Percentiles rank a stretch among this genome's conserved stretches.
phyloP scores from a whole-genome alignment of 2,329 filamentous ascomycete species.

The Claviceps maximensis region DNA sequence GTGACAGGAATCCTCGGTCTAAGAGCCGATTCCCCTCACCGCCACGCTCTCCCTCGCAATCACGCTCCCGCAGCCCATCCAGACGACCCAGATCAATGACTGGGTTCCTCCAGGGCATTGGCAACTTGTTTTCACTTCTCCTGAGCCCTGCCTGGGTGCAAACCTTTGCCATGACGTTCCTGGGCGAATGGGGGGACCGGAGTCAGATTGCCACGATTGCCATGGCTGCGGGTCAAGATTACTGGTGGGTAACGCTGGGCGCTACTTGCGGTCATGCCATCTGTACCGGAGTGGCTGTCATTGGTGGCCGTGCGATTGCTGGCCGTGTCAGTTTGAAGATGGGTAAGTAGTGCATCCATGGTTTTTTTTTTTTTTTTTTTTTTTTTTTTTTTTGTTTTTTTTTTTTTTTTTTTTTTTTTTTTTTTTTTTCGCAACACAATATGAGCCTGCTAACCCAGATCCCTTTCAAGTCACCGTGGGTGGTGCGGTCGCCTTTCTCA shows the following conservation, averaged over 20 bases:
- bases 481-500: conserved; percentile 76
- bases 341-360: conserved; percentile 48
- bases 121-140: conserved; percentile 76
- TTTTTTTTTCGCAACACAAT: neutral
- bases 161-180: conserved; percentile 97
- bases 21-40: conserved; percentile 68
- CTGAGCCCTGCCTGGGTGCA: conserved; percentile 96
- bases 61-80: conserved; percentile 48
- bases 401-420: neutral
- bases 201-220: conserved; percentile 97
- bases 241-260: conserved; percentile 95
- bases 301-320: conserved; percentile 85
- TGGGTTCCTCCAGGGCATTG: conserved; percentile 47
- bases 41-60: conserved; percentile 67
- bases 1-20: conserved; percentile 55
- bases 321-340: conserved; percentile 90
- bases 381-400: neutral
- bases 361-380: neutral
- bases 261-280: conserved; percentile 75
- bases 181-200: conserved; percentile 95
- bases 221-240: conserved; percentile 96
- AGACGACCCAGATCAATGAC: conserved; percentile 27
- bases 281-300: conserved; percentile 82
- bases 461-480: conserved; percentile 73
- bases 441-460: neutral